Percentiles rank a stretch among this genome's conserved stretches.
phyloP scores from a whole-genome alignment of 495 filamentous ascomycete species.

The Parmelia sp. region DNA sequence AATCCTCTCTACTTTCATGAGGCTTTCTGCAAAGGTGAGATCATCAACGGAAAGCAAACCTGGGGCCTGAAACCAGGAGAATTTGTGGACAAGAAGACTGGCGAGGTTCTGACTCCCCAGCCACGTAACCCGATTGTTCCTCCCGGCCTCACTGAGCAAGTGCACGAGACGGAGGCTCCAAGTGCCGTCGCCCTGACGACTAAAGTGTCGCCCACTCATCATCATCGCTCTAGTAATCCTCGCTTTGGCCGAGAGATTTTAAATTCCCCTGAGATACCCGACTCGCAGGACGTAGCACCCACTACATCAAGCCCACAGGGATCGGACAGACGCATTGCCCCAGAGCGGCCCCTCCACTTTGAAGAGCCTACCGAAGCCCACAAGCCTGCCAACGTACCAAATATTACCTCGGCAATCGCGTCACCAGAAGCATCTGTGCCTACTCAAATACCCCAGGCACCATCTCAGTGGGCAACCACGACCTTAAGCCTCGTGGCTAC shows the following conservation, averaged over 20 bases:
- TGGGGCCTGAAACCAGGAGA: background rate
- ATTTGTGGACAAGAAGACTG: slow-evolving; percentile 2
- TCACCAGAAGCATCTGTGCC: background rate
- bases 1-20: slow-evolving; percentile 7
- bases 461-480: background rate
- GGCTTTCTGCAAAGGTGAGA: slow-evolving; percentile 5
- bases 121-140: background rate
- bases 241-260: background rate
- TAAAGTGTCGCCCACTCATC: background rate
- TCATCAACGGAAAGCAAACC: background rate
- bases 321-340: background rate
- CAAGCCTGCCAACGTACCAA: background rate
- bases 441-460: background rate
- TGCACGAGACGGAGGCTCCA: background rate
- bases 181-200: background rate
- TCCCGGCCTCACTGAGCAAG: background rate
- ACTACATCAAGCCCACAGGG: background rate
- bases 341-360: background rate
- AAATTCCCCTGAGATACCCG: background rate
- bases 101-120: background rate
- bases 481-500: background rate
- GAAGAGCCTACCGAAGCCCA: background rate
- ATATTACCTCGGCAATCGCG: background rate
- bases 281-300: background rate
- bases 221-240: background rate